phyloP scores from a whole-genome alignment of 208 protist genomes.

The Trypanosoma platydactyli region DNA sequence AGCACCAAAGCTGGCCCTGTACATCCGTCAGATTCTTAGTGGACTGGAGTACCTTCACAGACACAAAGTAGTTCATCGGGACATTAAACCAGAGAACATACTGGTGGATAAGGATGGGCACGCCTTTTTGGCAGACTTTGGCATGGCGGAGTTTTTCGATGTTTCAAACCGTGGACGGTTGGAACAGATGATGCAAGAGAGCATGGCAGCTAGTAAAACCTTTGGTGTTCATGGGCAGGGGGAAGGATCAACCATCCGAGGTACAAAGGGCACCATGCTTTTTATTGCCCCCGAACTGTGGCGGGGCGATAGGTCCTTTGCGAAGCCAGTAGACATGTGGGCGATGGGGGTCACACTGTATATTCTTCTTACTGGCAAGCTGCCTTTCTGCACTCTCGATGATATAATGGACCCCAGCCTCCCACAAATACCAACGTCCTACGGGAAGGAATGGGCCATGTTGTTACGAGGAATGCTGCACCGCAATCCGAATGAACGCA shows the following conservation, averaged over 20 bases:
- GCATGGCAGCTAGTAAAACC: slow-evolving; percentile 36
- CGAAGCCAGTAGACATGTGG: slow-evolving; percentile 36
- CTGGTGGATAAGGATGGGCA: slow-evolving; percentile 34
- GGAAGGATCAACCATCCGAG: slow-evolving; percentile 18
- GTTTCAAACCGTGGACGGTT: slow-evolving; percentile 34
- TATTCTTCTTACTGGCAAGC: slow-evolving; percentile 33
- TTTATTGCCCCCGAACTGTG: slow-evolving; percentile 38
- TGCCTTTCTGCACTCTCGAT: slow-evolving; percentile 28
- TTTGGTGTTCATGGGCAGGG: background rate
- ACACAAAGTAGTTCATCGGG: slow-evolving; percentile 55
- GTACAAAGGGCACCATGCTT: slow-evolving; percentile 32
- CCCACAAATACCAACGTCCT: slow-evolving; percentile 31
- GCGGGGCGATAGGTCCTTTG: slow-evolving; percentile 27
- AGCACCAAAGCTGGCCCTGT: slow-evolving; percentile 30
- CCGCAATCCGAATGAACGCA: slow-evolving; percentile 25
- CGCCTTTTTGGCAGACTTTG: slow-evolving; percentile 54
- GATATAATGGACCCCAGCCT: slow-evolving; percentile 29
- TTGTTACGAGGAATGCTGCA: slow-evolving; percentile 43
- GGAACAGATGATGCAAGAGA: slow-evolving; percentile 51
- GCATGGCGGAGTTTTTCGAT: slow-evolving; percentile 60
- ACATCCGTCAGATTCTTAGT: slow-evolving; percentile 43
- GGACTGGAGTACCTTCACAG: slow-evolving; percentile 48
- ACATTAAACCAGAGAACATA: slow-evolving; percentile 74
- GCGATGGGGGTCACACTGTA: slow-evolving; percentile 35
- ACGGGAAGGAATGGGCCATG: slow-evolving; percentile 36